Base-by-base conservation (phyloP, 345 rosid species). In the Arabis hirsuta region DNA sequence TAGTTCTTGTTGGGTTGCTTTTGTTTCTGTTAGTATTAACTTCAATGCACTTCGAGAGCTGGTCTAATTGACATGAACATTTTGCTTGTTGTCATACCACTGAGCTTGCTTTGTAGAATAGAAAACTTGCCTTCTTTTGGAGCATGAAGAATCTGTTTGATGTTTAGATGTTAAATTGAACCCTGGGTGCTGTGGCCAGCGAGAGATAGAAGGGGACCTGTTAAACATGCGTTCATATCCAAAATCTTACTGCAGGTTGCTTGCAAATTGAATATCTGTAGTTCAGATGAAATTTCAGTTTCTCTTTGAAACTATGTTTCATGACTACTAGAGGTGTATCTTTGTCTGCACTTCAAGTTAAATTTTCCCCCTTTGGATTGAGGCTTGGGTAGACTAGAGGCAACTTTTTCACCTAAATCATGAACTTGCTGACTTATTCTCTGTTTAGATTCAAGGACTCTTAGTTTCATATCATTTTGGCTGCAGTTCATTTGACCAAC, bases 1-100 rank as follows among this genome's bases (percentile, higher is more conserved):
- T 59, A 8, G 24, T 16, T 31, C 24, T 19, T 42, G 7, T 31
- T 38, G 53, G 20, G 24, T 62, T 59, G 26, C 12, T 36, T 41
- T 63, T 44, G 56, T 50, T 67, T 58, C 36, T 53, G 29, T 43
- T 1, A 41, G 34, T 52, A 55, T 53, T 52, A 29, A 51, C 26
- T 61, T 59, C 42, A 68, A 32, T 61, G 42, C 57, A 46, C 51
- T 39, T 65, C 19, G 50, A 53, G 52, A 34, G 54, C 61, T 61
- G 53, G 34, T 60, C 29, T 51, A 76, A 67, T 67, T 75, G 56
- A 53, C 55, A 20, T 43, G 69, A 55, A 41, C 50, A 57, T 36
- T 14, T 22, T n/a, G 16, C 45, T 53, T 42, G 51, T 39, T 38
- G 50, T 70, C 24, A 24, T 67, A 46, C 31, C 20, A 14, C 3